These are phyloP conservation scores for Toxicodendron radicans DNA, from an alignment of 345 rosid genomes.

Conservation along the genomic window DNA sequence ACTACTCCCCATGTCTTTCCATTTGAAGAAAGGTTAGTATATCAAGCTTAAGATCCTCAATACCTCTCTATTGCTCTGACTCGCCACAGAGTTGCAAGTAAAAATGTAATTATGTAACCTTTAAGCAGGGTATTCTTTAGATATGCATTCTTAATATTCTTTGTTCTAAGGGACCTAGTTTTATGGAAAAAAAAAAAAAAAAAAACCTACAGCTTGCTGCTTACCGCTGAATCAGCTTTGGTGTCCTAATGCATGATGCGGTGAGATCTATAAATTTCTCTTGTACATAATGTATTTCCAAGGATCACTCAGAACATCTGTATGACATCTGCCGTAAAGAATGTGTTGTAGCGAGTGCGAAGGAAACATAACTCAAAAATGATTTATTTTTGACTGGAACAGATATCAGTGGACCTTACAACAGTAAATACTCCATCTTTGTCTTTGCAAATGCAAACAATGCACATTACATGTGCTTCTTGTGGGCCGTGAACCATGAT, in stretches of 20 bases:
- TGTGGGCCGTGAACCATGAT: neutral
- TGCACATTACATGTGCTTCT: neutral
- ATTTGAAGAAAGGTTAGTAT: conserved; percentile 84
- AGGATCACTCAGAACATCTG: neutral
- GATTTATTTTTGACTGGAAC: neutral
- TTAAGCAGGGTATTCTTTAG: neutral
- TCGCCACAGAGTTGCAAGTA: neutral
- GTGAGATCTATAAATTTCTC: neutral
- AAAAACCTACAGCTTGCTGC: neutral
- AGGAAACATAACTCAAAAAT: neutral
- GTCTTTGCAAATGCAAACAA: neutral
- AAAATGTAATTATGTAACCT: neutral
- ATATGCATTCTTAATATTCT: neutral
- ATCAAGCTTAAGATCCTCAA: neutral
- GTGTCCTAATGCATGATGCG: neutral
- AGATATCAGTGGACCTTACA: neutral
- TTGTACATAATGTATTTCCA: neutral
- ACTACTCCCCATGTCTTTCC: conserved; percentile 87
- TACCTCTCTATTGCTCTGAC: neutral
- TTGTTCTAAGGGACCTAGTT: neutral
- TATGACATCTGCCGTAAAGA: neutral
- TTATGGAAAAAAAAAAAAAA: no score
- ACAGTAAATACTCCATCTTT: neutral
- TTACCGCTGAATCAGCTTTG: neutral
- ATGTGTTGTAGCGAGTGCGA: neutral